Base-by-base conservation (phyloP, 495 filamentous ascomycete species). In the Eremomyces bilateralis region DNA sequence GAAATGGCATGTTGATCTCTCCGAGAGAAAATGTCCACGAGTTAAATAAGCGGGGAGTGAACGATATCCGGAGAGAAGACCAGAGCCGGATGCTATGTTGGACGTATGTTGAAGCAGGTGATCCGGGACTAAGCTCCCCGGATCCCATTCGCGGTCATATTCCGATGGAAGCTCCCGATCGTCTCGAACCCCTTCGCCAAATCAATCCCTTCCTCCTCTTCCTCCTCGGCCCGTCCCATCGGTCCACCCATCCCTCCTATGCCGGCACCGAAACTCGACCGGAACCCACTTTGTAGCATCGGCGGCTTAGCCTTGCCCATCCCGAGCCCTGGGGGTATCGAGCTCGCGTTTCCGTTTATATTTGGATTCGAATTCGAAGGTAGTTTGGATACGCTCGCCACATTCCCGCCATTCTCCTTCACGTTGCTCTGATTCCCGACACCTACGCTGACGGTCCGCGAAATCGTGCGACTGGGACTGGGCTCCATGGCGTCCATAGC, bases 111-210 rank as follows among this genome's bases (percentile, higher is more conserved):
- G n/a, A n/a, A n/a, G n/a, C n/a, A n/a, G n/a, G n/a, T n/a, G n/a
- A n/a, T n/a, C n/a, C n/a, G n/a, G n/a, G n/a, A n/a, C n/a, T n/a
- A n/a, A n/a, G n/a, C n/a, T n/a, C n/a, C n/a, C n/a, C n/a, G n/a
- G n/a, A n/a, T n/a, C n/a, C n/a, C n/a, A n/a, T n/a, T n/a, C n/a
- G n/a, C n/a, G 24, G 8, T 27, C 31, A 50, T 41, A 29, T 24
- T 48, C 27, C 59, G 59, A 50, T 80, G 74, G 46, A 67, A 80
- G 1, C 67, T 65, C 13, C 71, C 69, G 37, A 80, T 80, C 33
- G 65, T 66, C 53, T 74, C 70, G 53, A 80, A 80, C 1, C 74
- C 74, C 48, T 73, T 78, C 36, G 15, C 3, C 12, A 36, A 15
- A 38, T 38, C 38, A 31, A 24, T 22, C 11, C n/a, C n/a, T n/a